These are phyloP conservation scores for Glycine tomentella DNA, from an alignment of 306 rosid species.

Conservation along the genomic window DNA sequence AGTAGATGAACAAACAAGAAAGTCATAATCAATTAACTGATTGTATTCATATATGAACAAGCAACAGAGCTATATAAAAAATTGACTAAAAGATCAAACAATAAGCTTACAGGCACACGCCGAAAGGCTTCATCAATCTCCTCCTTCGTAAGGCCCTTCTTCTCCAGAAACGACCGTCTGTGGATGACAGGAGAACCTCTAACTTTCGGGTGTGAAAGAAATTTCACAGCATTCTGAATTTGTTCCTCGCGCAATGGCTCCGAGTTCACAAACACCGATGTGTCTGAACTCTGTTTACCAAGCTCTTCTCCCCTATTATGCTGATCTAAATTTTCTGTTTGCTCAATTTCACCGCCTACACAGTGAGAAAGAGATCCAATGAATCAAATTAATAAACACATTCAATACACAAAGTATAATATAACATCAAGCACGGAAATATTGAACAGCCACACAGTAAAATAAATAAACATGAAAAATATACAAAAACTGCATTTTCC, in stretches of 20 bases:
- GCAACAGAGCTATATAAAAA: neutral
- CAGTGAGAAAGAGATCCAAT: constrained; percentile 14
- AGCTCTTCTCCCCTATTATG: constrained; percentile 56
- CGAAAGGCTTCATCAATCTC: constrained; percentile 92
- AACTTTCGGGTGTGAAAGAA: constrained; percentile 84
- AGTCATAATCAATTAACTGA: constrained; percentile 1
- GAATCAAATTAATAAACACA: neutral
- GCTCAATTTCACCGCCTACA: constrained; percentile 48
- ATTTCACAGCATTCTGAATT: constrained; percentile 85
- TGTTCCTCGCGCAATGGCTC: constrained; percentile 91
- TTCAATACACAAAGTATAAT: neutral
- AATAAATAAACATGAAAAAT: neutral
- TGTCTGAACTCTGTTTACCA: constrained; percentile 48
- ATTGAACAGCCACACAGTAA: neutral
- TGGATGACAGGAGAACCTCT: constrained; percentile 77
- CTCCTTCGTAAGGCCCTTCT: constrained; percentile 89
- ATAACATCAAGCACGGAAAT: constrained; percentile 3
- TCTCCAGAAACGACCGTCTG: constrained; percentile 87
- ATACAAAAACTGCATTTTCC: neutral
- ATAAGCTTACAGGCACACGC: constrained; percentile 73
- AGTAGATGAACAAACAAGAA: constrained; percentile 7
- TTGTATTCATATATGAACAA: neutral
- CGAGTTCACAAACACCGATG: constrained; percentile 74
- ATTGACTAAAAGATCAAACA: neutral
- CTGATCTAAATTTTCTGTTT: constrained; percentile 55